Percentiles rank a stretch among this genome's conserved stretches.
These are phyloP conservation scores for Boletus chippewaensis DNA, from an alignment of 1,284 basidiomycete species.

Conservation along the genomic window DNA sequence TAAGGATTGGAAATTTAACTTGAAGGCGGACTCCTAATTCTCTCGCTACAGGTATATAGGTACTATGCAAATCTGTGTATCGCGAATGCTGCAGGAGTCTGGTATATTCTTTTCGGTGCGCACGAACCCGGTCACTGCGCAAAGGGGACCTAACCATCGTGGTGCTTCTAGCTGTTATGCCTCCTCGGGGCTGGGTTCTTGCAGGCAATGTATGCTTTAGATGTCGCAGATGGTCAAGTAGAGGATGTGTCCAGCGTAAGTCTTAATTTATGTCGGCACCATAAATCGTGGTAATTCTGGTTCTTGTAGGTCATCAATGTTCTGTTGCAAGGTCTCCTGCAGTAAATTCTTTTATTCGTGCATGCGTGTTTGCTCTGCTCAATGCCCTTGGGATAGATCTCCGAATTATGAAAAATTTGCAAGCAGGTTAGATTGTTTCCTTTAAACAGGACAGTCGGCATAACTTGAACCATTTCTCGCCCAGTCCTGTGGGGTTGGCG, in stretches of 20 bases:
- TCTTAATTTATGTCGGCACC: not conserved
- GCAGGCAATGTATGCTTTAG: conserved; percentile 83
- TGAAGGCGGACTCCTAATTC: not conserved
- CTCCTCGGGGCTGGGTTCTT: conserved; percentile 80
- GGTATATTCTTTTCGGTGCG: conserved; percentile 86
- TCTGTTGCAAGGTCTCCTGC: conserved; percentile 75
- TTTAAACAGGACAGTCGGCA: conserved; percentile 11
- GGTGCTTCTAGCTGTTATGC: conserved; percentile 55
- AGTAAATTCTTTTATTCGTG: conserved; percentile 41
- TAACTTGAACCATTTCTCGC: conserved; percentile 6
- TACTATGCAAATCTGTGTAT: conserved; percentile 81
- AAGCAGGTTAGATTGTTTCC: conserved; percentile 36
- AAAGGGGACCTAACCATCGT: not conserved
- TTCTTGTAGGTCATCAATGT: conserved; percentile 57
- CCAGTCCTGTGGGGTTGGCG: conserved; percentile 61
- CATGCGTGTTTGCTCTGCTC: not conserved
- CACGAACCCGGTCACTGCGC: not conserved
- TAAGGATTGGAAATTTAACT: conserved; percentile 29
- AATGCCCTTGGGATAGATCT: conserved; percentile 40
- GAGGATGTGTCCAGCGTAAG: conserved; percentile 48
- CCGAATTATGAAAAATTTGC: conserved; percentile 73
- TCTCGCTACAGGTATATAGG: conserved; percentile 58
- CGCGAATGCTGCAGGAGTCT: conserved; percentile 87
- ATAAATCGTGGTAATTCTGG: not conserved
- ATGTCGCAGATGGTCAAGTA: conserved; percentile 79